Conservation (phyloP, 805 yeast genomes). For the Candida namnaoensis region DNA sequence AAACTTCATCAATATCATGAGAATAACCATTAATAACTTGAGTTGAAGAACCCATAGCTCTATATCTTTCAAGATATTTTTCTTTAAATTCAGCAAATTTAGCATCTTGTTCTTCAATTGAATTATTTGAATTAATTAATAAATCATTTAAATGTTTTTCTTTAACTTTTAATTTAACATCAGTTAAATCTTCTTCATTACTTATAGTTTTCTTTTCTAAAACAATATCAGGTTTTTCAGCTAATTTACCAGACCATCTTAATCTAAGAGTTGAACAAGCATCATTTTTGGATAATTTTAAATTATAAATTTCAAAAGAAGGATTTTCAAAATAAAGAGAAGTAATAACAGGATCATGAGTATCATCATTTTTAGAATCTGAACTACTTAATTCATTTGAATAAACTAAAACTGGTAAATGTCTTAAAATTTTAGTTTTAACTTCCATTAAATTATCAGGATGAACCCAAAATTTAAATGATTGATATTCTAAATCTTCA, state of each 20-base stretch:
- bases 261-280: conserved; percentile 72
- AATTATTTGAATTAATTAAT: conserved; percentile 42
- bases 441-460: conserved; percentile 97
- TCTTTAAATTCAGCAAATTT: too few relatives aligned
- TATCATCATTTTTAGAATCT: conserved; percentile 24
- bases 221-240: conserved; percentile 67
- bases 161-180: conserved; percentile 61
- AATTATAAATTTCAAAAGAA: conserved; percentile 77
- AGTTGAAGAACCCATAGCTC: conserved; percentile 48
- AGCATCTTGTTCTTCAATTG: conserved; percentile 13
- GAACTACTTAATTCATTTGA: conserved; percentile 32
- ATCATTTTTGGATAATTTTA: conserved; percentile 63
- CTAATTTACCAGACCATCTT: conserved; percentile 84
- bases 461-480: conserved; percentile 91
- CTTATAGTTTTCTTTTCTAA: conserved; percentile 76
- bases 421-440: conserved; percentile 89
- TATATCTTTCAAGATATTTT: conserved; percentile 51
- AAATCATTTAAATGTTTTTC: conserved; percentile 77
- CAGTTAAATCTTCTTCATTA: conserved; percentile 40
- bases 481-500: conserved; percentile 34
- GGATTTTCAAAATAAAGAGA: conserved; percentile 83
- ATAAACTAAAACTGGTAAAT: conserved; percentile 85
- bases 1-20: conserved; percentile 49
- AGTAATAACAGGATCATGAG: conserved; percentile 75
- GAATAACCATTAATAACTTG: conserved; percentile 42